These are phyloP conservation scores for Nyssa sinensis DNA, from an alignment of 148 eudicot genomes.

Conservation along the genomic window DNA sequence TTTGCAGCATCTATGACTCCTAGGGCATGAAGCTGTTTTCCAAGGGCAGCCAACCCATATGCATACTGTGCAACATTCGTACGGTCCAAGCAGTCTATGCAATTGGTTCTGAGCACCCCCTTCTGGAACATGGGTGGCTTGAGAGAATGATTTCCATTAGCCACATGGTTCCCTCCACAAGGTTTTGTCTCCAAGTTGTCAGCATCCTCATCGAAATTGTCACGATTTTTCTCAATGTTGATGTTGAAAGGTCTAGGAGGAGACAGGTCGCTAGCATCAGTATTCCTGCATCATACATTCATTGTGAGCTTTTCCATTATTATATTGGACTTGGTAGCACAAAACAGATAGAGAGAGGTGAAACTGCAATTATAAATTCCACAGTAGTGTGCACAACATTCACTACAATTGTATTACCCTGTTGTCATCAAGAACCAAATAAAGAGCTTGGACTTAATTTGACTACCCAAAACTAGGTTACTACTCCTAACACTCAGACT, in stretches of 20 bases:
- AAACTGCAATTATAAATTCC: not conserved
- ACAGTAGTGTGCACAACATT: not conserved
- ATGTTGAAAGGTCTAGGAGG: slow-evolving; percentile 16
- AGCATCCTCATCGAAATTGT: slow-evolving; percentile 33
- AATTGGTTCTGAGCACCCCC: slow-evolving; percentile 86
- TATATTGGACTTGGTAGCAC: not conserved
- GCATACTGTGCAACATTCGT: slow-evolving; percentile 96
- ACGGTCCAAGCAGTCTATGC: slow-evolving; percentile 93
- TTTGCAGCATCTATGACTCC: slow-evolving; percentile 54
- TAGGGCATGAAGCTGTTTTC: slow-evolving; percentile 68
- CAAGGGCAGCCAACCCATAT: slow-evolving; percentile 83
- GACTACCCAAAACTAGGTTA: slow-evolving; percentile 1
- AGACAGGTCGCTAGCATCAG: slow-evolving; percentile 22
- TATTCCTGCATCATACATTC: slow-evolving; percentile 42
- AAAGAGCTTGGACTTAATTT: not conserved
- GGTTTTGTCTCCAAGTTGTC: slow-evolving; percentile 26
- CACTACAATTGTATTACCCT: not conserved
- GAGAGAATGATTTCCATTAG: slow-evolving; percentile 34
- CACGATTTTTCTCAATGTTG: slow-evolving; percentile 23
- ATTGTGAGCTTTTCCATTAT: slow-evolving; percentile 12
- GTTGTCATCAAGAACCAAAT: not conserved
- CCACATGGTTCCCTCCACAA: slow-evolving; percentile 21
- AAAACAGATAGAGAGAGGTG: not conserved
- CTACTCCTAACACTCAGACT: not conserved
- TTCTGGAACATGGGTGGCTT: slow-evolving; percentile 58